Conservation (phyloP, 371 early-diverging fungal species). For the Actinomucor elegans region DNA sequence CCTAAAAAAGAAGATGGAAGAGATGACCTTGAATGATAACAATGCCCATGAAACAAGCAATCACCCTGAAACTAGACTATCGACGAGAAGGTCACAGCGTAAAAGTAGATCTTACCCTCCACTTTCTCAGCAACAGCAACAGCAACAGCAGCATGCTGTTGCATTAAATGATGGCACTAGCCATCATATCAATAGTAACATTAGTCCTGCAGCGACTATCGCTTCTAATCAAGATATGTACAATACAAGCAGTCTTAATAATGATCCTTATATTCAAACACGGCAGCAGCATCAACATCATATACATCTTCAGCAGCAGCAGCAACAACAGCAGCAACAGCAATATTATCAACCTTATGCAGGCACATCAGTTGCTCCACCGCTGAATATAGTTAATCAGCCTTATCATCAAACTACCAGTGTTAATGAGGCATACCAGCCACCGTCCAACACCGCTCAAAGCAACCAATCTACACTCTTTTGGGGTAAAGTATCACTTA, state of each 20-base stretch:
- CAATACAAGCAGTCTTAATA: too few relatives aligned
- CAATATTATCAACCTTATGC: constrained; percentile 8
- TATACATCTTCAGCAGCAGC: neutral
- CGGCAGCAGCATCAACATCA: constrained; percentile 1
- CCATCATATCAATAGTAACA: neutral
- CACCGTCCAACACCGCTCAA: neutral
- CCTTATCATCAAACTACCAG: neutral
- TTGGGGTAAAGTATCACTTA: constrained; percentile 11
- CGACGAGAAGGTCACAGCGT: neutral
- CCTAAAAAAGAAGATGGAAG: neutral
- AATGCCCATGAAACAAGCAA: too few relatives aligned
- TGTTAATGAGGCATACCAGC: neutral
- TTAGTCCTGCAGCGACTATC: neutral
- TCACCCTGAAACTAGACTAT: neutral
- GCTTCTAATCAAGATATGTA: constrained; percentile 1
- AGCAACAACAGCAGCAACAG: neutral
- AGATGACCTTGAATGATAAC: too few relatives aligned
- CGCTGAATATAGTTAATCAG: neutral
- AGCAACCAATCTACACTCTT: constrained; percentile 8
- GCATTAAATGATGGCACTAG: too few relatives aligned
- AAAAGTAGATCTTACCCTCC: neutral
- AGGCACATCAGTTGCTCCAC: too few relatives aligned
- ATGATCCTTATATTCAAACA: neutral
- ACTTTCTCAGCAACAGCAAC: constrained; percentile 15
- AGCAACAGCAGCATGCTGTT: constrained; percentile 13